Percentiles rank a stretch among this genome's conserved stretches.
phyloP scores from a whole-genome alignment of 495 filamentous ascomycete genomes.

The Trypethelium eluteriae region DNA sequence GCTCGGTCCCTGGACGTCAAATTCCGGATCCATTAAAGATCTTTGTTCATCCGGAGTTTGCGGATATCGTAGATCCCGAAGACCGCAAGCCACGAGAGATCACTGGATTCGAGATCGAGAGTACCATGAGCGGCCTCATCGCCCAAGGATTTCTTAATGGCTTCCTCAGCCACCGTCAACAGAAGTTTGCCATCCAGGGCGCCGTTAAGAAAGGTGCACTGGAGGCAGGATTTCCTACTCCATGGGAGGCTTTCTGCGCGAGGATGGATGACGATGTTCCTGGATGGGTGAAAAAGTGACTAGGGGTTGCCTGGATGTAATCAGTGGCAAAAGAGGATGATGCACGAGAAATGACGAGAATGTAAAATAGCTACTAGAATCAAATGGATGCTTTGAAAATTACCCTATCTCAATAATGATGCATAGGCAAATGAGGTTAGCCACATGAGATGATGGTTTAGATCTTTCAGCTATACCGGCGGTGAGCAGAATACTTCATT shows the following conservation, averaged over 20 bases:
- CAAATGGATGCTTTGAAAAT: too few species aligned
- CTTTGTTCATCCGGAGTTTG: slow-evolving; percentile 42
- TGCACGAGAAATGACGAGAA: too few species aligned
- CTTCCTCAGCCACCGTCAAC: slow-evolving; percentile 69
- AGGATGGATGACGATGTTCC: slow-evolving; percentile 36
- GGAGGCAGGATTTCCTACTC: slow-evolving; percentile 55
- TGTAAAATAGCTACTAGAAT: too few species aligned
- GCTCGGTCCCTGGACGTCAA: slow-evolving; percentile 22
- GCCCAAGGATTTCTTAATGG: slow-evolving; percentile 79
- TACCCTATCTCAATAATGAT: too few species aligned
- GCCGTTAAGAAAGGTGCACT: slow-evolving; percentile 53
- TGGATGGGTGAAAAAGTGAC: slow-evolving; percentile 20
- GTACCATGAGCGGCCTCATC: slow-evolving; percentile 64
- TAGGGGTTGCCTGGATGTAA: too few species aligned
- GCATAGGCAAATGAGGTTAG: too few species aligned
- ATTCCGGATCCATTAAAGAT: slow-evolving; percentile 8
- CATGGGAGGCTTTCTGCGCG: slow-evolving; percentile 49
- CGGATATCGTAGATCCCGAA: slow-evolving; percentile 33
- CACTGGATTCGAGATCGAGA: slow-evolving; percentile 64
- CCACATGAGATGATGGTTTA: too few species aligned
- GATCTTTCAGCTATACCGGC: too few species aligned
- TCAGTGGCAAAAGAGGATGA: too few species aligned
- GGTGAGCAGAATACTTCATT: too few species aligned
- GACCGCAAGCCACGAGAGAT: slow-evolving; percentile 43
- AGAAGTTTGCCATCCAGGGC: slow-evolving; percentile 74